These are phyloP conservation scores for Citrus mangshanensis DNA, from an alignment of 345 rosid species.

Conservation along the genomic window DNA sequence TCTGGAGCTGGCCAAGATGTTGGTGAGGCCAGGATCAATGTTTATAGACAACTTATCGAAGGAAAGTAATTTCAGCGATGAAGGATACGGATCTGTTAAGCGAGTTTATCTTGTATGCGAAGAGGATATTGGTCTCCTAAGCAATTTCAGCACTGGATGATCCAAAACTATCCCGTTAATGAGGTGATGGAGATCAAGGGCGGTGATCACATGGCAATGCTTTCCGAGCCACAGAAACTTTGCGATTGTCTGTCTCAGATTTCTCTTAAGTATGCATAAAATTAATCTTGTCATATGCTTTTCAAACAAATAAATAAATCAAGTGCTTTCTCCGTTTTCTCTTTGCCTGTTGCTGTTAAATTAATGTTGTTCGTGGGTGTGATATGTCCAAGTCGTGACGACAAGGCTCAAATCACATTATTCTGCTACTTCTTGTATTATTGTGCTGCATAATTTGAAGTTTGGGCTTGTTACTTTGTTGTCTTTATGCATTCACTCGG, in stretches of 20 bases:
- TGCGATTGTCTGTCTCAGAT: constrained; percentile 21
- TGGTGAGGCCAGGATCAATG: constrained; percentile 28
- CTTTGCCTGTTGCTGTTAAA: too few relatives aligned
- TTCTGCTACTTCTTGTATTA: too few relatives aligned
- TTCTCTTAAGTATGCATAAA: constrained; percentile 22
- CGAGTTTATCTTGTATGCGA: constrained; percentile 25
- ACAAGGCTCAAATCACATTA: too few relatives aligned
- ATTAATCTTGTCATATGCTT: too few relatives aligned
- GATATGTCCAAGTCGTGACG: neutral
- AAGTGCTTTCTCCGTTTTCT: too few relatives aligned
- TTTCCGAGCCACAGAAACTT: constrained; percentile 34
- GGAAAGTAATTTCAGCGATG: constrained; percentile 9
- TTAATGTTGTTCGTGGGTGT: neutral
- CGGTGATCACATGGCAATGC: constrained; percentile 40
- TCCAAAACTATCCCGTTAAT: constrained; percentile 15
- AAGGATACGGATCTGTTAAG: constrained; percentile 23
- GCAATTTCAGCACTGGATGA: constrained; percentile 35
- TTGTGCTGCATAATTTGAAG: too few relatives aligned
- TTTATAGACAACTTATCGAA: constrained; percentile 18
- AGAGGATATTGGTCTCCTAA: constrained; percentile 4
- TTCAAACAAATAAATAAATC: too few relatives aligned
- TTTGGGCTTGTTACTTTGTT: too few relatives aligned
- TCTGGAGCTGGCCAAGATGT: constrained; percentile 30
- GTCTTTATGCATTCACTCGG: too few relatives aligned
- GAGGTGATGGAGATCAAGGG: constrained; percentile 24